Conservation (phyloP, 257 asterid genomes). For the Capsicum pubescens region DNA sequence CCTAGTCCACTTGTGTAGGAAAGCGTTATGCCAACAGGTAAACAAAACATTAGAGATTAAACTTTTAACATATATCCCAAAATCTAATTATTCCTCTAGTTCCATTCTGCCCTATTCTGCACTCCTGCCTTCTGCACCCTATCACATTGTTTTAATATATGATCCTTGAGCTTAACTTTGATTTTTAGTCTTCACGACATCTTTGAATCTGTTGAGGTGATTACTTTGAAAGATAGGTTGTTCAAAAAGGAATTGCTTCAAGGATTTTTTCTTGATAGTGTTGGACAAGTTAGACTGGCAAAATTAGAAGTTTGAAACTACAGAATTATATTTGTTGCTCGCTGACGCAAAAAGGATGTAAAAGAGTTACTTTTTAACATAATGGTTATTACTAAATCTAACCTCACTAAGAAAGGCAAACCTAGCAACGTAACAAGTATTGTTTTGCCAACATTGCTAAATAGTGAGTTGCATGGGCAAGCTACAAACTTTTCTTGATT, state of each 20-base stretch:
- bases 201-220: background rate
- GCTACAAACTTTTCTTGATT: background rate
- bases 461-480: background rate
- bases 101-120: background rate
- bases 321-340: background rate
- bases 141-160: background rate
- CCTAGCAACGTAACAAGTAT: background rate
- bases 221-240: background rate
- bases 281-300: background rate
- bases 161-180: background rate
- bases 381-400: background rate
- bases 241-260: conserved; percentile 8
- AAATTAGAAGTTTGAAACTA: background rate
- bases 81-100: background rate
- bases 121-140: background rate
- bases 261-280: background rate
- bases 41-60: background rate
- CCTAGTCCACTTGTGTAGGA: background rate
- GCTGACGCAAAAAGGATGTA: background rate
- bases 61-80: background rate
- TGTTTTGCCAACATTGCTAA: conserved; percentile 3
- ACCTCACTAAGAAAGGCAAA: background rate
- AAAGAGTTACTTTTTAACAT: too few species aligned
- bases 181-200: background rate
- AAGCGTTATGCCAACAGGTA: background rate